These are phyloP conservation scores for Cystobasidium tubakii DNA, from an alignment of 768 basidiomycete species.

Conservation along the genomic window DNA sequence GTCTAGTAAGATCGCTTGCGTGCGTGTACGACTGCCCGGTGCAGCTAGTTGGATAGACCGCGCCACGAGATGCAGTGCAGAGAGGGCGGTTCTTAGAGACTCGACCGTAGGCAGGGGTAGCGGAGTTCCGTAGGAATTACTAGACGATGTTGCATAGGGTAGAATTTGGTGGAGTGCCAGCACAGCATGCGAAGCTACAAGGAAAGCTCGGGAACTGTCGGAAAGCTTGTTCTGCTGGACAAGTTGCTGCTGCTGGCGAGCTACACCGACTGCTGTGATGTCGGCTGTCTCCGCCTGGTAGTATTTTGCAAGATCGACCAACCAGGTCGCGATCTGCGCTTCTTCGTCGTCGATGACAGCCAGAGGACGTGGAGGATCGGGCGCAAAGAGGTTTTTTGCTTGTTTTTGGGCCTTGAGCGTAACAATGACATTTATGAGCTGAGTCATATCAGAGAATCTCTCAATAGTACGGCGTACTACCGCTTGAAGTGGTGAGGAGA, in stretches of 20 bases:
- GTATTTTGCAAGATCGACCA: slow-evolving; percentile 29
- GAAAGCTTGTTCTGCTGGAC: not conserved
- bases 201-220: slow-evolving; percentile 14
- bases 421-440: slow-evolving; percentile 30
- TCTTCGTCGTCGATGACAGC: slow-evolving; percentile 26
- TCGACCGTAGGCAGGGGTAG: slow-evolving; percentile 21
- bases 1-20: slow-evolving; percentile 30
- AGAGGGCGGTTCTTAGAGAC: slow-evolving; percentile 10
- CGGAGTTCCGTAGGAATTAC: not conserved
- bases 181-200: slow-evolving; percentile 24
- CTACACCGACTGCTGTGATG: not conserved
- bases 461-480: slow-evolving; percentile 16
- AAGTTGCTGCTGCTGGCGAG: not conserved
- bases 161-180: slow-evolving; percentile 30
- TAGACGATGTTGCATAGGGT: not conserved
- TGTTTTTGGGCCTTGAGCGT: slow-evolving; percentile 3
- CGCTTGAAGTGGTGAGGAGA: not conserved
- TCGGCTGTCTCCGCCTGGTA: not conserved
- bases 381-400: slow-evolving; percentile 1
- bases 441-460: slow-evolving; percentile 28
- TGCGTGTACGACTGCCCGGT: slow-evolving; percentile 24
- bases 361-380: slow-evolving; percentile 19
- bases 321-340: slow-evolving; percentile 25
- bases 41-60: not conserved
- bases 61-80: slow-evolving; percentile 12